phyloP scores from a whole-genome alignment of 176 grass and related monocot genomes.

The Aegilops tauschii region DNA sequence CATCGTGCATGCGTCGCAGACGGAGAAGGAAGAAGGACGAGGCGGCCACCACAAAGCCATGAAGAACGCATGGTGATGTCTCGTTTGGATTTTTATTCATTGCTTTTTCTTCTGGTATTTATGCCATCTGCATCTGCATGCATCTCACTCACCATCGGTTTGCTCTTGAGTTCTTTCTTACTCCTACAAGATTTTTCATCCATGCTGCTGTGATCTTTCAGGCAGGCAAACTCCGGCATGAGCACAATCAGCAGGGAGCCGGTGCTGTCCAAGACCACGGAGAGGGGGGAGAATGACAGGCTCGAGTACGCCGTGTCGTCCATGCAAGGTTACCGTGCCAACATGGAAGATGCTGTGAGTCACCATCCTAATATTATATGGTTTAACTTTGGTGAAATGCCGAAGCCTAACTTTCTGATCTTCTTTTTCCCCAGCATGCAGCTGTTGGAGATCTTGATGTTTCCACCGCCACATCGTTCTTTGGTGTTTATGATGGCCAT shows the following conservation, averaged over 20 bases:
- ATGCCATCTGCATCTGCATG: not conserved
- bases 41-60: not conserved
- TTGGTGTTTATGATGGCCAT: constrained; percentile 57
- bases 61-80: not conserved
- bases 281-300: constrained; percentile 18
- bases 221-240: constrained; percentile 24
- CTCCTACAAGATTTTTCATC: not conserved
- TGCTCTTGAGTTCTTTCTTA: not conserved
- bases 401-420: not conserved
- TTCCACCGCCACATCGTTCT: constrained; percentile 44
- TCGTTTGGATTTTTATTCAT: not conserved
- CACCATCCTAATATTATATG: not conserved
- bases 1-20: not conserved
- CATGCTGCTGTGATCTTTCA: constrained; percentile 1
- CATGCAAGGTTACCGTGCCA: constrained; percentile 40
- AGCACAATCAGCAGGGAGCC: not conserved
- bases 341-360: constrained; percentile 60
- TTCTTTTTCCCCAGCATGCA: constrained; percentile 38
- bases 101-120: not conserved
- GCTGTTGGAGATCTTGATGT: constrained; percentile 12
- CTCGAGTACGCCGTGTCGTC: constrained; percentile 28
- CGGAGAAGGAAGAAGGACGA: not conserved
- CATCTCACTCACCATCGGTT: not conserved
- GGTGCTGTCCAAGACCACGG: not conserved
- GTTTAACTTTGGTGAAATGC: constrained; percentile 5